Evolutionary conservation across 106 monocot species (phyloP), one percentile per base, ranked within the genome.

Genomic region (Hemerocallis citrina): DNA sequence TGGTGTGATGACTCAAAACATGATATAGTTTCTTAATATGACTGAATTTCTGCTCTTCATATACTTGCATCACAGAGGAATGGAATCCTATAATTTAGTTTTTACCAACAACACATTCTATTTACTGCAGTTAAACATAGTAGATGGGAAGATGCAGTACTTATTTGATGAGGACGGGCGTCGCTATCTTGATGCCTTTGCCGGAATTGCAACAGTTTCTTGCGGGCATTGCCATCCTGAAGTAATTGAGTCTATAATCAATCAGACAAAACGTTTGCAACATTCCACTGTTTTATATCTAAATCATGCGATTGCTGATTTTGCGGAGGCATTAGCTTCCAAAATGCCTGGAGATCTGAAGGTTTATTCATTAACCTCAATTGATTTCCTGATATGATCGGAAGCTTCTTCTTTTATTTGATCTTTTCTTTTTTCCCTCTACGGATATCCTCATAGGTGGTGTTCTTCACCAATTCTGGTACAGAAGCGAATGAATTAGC

Each of bases 381-480:
- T n/a, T 48, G 48, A 37, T 27, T 56, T 1, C 20, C 38, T 1
- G 9, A 7, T 6, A 9, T 22, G 28, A 1, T 39, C 22, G 8
- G 12, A 3, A 36, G 22, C 17, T 28, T 37, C 29, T 70, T 36
- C 6, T 55, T 19, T 54, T 39, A 31, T 8, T 52, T 8, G 14
- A 54, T 28, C 28, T 49, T 34, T 42, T 16, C 46, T 35, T 4
- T 28, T 12, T 30, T 30, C 46, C 30, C 22, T n/a, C n/a, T n/a
- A n/a, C n/a, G n/a, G 10, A 12, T 45, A 44, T 10, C 12, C 27
- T 48, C 63, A 21, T 45, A 84, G 84, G 79, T 79, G 12, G 79
- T 76, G 11, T 84, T 84, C 72, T 84, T 84, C 63, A 84, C 84
- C 20, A 84, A 84, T 69, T 84, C 83, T 60, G 83, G 83, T 45